These are phyloP conservation scores for Begonia fuchsioides DNA, from an alignment of 306 rosid genomes.

Conservation along the genomic window DNA sequence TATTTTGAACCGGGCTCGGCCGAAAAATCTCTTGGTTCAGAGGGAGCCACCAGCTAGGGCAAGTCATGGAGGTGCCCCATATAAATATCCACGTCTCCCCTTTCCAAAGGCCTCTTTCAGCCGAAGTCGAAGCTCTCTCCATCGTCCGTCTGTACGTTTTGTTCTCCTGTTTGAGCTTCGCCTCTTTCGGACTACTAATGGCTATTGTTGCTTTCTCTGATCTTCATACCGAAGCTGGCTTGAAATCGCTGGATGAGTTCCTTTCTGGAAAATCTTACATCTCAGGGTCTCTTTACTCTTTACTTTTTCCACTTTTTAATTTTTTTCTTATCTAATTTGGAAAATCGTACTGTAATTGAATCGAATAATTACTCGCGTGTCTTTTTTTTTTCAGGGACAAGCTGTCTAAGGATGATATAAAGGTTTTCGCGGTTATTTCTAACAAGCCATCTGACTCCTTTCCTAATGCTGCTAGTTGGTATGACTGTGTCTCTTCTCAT, in stretches of 20 bases:
- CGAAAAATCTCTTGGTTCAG: too few relatives aligned
- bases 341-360: too few relatives aligned
- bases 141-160: too few relatives aligned
- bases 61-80: too few relatives aligned
- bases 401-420: slow-evolving; percentile 67
- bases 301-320: background rate
- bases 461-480: slow-evolving; percentile 56
- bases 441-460: slow-evolving; percentile 37
- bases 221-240: slow-evolving; percentile 68
- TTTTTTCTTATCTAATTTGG: too few relatives aligned
- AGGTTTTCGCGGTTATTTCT: slow-evolving; percentile 50
- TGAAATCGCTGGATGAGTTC: slow-evolving; percentile 54
- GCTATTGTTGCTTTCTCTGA: slow-evolving; percentile 83
- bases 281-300: slow-evolving; percentile 36
- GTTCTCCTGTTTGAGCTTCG: too few relatives aligned
- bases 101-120: too few relatives aligned
- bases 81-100: too few relatives aligned
- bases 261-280: slow-evolving; percentile 60
- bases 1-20: too few relatives aligned
- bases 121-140: too few relatives aligned
- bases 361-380: too few relatives aligned
- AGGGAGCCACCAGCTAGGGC: too few relatives aligned
- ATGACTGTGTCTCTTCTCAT: slow-evolving; percentile 37
- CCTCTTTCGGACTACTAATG: slow-evolving; percentile 21
- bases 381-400: slow-evolving; percentile 24